Evolutionary conservation across 176 grass and related monocot genomes (phyloP), one percentile per base, ranked within the genome.

Genomic region (Puccinellia tenuiflora): DNA sequence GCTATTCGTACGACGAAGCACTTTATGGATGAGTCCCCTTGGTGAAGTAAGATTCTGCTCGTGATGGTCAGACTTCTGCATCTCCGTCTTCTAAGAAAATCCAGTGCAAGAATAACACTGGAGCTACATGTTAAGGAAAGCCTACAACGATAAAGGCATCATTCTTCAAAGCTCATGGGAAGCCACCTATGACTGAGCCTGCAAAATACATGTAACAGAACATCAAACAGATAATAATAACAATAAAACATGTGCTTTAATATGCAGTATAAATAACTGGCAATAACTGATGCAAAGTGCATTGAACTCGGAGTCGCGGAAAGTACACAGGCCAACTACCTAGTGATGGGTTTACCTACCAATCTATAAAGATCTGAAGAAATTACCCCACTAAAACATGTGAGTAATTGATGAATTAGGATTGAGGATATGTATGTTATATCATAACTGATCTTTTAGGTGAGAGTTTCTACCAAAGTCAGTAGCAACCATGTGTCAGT

Each of bases 1-100:
- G 74, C 97, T 85, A 85, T 48, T 96, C 60, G 88, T 92, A 83
- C 85, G 89, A 66, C 87, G 89, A 68, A 91, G 55, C 54, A 90
- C 85, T 87, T 96, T 92, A 90, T 90, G 87, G 20, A 91, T 87
- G 55, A 91, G 82, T 55, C 85, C 91, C 90, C 83, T 90, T 85
- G 93, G 89, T 20, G 97, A 91, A 82, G 79, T 90, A 60, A 89
- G 79, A 66, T 90, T 90, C 31, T 91, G 89, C 65, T 94, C 83
- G 29, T 92, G 88, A 71, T 96, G 81, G 54, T 95, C 85, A 87
- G 93, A 89, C 57, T 84, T 88, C 88, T 93, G 93, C 93, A 99
- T 99, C 81, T 86, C 81, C 65, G 51, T 81, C 80, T 72, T 88
- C 76, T 86, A 83, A 81, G 34, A 65, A 54, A 86, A 74, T 21